phyloP scores from a whole-genome alignment of 352 stramenopile species.

The Globisporangium spiculum region DNA sequence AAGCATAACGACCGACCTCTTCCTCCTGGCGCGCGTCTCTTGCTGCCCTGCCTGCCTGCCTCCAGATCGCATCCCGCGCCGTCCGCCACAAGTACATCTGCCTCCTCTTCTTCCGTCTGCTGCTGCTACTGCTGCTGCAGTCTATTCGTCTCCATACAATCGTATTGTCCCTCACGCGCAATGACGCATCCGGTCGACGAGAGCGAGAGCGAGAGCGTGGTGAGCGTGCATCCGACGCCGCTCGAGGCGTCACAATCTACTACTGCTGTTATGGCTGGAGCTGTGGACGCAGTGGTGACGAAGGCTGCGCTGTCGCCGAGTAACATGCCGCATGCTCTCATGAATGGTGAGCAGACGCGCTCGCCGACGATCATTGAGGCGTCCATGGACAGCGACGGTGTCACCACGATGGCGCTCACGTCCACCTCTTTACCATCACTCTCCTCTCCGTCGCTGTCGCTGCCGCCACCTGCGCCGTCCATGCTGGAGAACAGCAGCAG shows the following conservation, averaged over 20 bases:
- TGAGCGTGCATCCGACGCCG: constrained; percentile 10
- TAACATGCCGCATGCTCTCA: not conserved
- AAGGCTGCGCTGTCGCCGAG: not conserved
- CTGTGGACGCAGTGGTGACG: not conserved
- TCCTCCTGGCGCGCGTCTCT: not conserved
- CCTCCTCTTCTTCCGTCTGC: not conserved
- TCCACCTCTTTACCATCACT: not conserved
- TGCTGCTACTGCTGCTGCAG: not conserved
- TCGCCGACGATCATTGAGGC: constrained; percentile 7
- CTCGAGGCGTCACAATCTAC: constrained; percentile 1
- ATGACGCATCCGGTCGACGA: constrained; percentile 8
- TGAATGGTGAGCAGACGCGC: constrained; percentile 7
- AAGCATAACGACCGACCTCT: not conserved
- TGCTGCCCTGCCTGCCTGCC: not conserved
- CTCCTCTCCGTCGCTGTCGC: not conserved
- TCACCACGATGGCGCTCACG: not conserved
- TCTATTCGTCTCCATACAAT: not conserved
- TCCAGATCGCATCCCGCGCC: not conserved
- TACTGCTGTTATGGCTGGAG: not conserved
- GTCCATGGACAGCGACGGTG: constrained; percentile 10
- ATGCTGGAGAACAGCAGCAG: not conserved
- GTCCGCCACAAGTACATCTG: not conserved
- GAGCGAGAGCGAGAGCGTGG: not conserved
- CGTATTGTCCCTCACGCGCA: not conserved
- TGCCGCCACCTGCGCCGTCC: not conserved